These are phyloP conservation scores for Scheffersomyces insectosa DNA, from an alignment of 1,139 yeast genomes.

Conservation along the genomic window DNA sequence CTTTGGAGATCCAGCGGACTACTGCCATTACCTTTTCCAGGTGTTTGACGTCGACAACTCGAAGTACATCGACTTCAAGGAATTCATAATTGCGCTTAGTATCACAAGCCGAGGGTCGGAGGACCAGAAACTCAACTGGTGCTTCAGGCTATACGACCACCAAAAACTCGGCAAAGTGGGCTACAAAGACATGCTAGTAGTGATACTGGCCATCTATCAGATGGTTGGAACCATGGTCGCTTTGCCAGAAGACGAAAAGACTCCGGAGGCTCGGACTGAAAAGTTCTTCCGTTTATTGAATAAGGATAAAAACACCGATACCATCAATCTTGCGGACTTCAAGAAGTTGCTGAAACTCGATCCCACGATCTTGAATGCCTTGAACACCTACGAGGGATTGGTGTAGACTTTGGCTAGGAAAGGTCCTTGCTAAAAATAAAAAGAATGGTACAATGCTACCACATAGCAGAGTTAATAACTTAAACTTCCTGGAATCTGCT, in stretches of 20 bases:
- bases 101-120: conserved; percentile 85
- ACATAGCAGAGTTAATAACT: too few species aligned
- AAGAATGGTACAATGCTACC: not conserved
- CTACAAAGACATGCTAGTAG: conserved; percentile 75
- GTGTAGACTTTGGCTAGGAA: conserved; percentile 36
- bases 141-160: conserved; percentile 84
- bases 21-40: conserved; percentile 83
- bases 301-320: conserved; percentile 64
- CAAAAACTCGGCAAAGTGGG: conserved; percentile 74
- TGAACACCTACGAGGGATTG: conserved; percentile 77
- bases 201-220: conserved; percentile 82
- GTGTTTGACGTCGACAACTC: conserved; percentile 84
- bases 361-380: conserved; percentile 76
- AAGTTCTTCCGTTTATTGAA: conserved; percentile 77
- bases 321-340: conserved; percentile 77
- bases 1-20: conserved; percentile 94
- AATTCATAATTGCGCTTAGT: conserved; percentile 85
- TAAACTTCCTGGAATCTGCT: too few species aligned
- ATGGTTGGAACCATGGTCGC: conserved; percentile 97
- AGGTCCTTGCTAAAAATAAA: not conserved
- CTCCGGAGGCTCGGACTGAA: conserved; percentile 85
- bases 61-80: conserved; percentile 87
- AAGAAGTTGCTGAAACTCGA: conserved; percentile 78
- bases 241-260: conserved; percentile 85
- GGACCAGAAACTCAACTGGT: conserved; percentile 86